Base-by-base conservation (phyloP, 2,329 filamentous ascomycete species). In the Ceratocystiopsis minuta region DNA sequence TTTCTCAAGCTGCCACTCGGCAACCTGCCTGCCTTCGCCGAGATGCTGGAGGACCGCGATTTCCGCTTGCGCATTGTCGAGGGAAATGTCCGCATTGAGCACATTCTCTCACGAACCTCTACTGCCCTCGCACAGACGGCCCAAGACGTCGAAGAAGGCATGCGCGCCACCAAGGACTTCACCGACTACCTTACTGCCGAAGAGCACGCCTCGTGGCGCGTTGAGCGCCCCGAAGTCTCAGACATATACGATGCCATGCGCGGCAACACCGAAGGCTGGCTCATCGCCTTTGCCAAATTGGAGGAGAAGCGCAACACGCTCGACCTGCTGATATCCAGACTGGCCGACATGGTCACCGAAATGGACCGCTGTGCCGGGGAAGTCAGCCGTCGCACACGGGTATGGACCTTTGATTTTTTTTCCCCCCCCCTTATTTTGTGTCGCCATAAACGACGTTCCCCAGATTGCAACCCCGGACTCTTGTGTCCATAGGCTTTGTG, bases 191-290 rank as follows among this genome's bases (percentile, higher is more conserved):
- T 96, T 39, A 65, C 69, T 6, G 65, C 72, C 32, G 71, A 92
- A 46, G 68, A 73, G 37, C 64, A 75, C 34, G 67, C 72, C 5
- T 66, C 68, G 49, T 75, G 72, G 57, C 68, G 75, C 43, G 60
- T 68, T 40, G 74, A 79, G 38, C 71, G 82, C 17, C 66, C 70
- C 6, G 42, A 46, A 16, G 64, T 79, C 38, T 67, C 70, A 33
- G 77, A 82, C 38, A 84, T 94, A 16, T 90, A 82, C 51, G 72
- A 78, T 35, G 85, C 87, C 34, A 96, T 96, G 87, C 80, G 81
- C 53, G 83, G 84, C 32, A 96, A 96, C 51, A 79, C 86, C 10
- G 81, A 92, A 48, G 86, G 87, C 36, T 96, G 88, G 88, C 74
- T 78, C 44, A 75, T 78, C 43, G 85, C 85, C 7, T 78, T 94